Conservation (phyloP, 1,284 basidiomycete genomes). For the Phenoliferia sp. region DNA sequence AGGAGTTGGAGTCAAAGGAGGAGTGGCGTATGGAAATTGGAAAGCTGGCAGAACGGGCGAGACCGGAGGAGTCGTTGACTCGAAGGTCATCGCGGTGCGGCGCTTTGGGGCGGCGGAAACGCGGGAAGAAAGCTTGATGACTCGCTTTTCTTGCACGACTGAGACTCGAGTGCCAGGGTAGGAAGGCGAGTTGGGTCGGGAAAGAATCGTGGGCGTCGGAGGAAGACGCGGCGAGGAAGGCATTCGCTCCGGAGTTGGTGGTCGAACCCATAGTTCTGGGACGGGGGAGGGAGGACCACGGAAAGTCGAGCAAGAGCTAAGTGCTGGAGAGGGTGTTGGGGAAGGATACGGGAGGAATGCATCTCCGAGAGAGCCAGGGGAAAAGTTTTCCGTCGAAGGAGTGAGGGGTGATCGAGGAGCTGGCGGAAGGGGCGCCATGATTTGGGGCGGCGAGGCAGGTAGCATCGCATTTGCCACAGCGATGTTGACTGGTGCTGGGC, state of each 20-base stretch:
- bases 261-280: constrained; percentile 10
- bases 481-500: constrained; percentile 25
- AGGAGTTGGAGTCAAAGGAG: too few species aligned
- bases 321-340: background rate
- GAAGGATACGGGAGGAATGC: constrained; percentile 3
- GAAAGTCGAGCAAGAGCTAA: constrained; percentile 19
- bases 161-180: constrained; percentile 15
- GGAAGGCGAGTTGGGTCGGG: constrained; percentile 6
- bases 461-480: constrained; percentile 19
- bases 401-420: constrained; percentile 3
- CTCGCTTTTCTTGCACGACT: constrained; percentile 19
- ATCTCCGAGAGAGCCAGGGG: constrained; percentile 6
- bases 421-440: too few species aligned
- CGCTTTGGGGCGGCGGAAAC: constrained; percentile 17
- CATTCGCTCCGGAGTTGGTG: constrained; percentile 1
- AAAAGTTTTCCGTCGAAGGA: constrained; percentile 1
- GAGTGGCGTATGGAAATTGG: too few species aligned
- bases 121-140: constrained; percentile 7
- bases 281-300: constrained; percentile 13
- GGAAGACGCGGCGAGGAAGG: background rate
- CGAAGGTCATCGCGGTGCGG: background rate
- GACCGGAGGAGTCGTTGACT: background rate
- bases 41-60: constrained; percentile 1
- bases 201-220: background rate
- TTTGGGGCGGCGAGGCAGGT: background rate